Conservation (phyloP, 2,329 filamentous ascomycete genomes). For the Tothia fuscella region DNA sequence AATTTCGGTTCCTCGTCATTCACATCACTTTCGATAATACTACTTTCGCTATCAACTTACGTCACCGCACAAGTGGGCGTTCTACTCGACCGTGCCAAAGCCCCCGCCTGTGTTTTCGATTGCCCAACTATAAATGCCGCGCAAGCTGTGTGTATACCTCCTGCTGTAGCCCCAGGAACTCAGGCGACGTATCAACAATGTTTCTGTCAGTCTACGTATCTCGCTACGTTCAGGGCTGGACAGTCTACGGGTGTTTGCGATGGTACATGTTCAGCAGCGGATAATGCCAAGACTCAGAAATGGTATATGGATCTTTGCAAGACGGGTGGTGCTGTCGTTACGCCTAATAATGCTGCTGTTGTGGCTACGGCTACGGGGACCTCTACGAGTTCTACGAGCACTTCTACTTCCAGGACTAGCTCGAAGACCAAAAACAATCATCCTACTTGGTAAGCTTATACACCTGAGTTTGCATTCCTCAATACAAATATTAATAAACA, state of each 20-base stretch:
- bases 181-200: conserved; percentile 7
- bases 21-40: no score
- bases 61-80: conserved; percentile 5
- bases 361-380: conserved; percentile 1
- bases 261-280: not conserved
- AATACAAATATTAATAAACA: no score
- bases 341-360: not conserved
- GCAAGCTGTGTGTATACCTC: conserved; percentile 5
- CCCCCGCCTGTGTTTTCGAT: conserved; percentile 5
- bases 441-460: no score
- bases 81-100: conserved; percentile 4
- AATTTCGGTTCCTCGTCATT: no score
- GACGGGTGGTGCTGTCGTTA: conserved; percentile 2
- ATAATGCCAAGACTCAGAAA: not conserved
- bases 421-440: no score
- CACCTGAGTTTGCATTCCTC: no score
- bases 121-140: not conserved
- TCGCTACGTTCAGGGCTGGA: conserved; percentile 5
- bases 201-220: conserved; percentile 10
- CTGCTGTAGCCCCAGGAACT: not conserved
- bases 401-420: not conserved
- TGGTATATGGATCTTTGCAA: conserved; percentile 8
- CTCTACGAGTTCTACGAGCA: not conserved
- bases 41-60: not conserved
- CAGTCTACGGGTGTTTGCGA: conserved; percentile 5